These are phyloP conservation scores for Scutellaria galericulata DNA, from an alignment of 257 asterid species.

Conservation along the genomic window DNA sequence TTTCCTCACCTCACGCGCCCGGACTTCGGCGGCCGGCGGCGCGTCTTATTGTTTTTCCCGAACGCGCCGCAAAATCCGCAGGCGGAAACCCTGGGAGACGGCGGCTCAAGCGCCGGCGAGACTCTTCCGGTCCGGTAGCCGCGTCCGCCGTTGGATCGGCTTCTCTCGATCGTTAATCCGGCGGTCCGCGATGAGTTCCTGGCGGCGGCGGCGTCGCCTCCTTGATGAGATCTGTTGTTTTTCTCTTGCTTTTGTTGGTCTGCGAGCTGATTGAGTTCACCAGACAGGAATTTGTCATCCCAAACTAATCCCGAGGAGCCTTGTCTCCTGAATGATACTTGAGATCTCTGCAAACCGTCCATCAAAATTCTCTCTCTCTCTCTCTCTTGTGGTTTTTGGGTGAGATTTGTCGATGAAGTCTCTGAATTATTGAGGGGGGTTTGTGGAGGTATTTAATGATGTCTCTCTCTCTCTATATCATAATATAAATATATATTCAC, in stretches of 20 bases:
- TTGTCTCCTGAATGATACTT: conserved; percentile 75
- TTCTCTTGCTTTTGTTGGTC: conserved; percentile 38
- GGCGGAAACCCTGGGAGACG: conserved; percentile 58
- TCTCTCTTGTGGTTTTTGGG: conserved; percentile 10
- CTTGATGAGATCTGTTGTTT: conserved; percentile 27
- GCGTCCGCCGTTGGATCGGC: conserved; percentile 55
- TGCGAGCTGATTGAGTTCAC: conserved; percentile 52
- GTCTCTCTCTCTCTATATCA: background rate
- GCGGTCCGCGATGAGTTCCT: conserved; percentile 28
- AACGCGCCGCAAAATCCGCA: conserved; percentile 52
- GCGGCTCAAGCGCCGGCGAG: conserved; percentile 53
- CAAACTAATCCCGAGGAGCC: conserved; percentile 88
- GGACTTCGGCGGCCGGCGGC: conserved; percentile 50
- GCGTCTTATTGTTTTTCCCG: conserved; percentile 43
- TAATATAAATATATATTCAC: too few relatives aligned
- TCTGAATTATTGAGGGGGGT: conserved; percentile 20
- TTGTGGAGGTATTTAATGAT: conserved; percentile 1
- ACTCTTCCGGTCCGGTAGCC: conserved; percentile 50
- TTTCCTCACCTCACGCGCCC: conserved; percentile 46
- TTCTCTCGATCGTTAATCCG: conserved; percentile 44
- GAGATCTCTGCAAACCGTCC: conserved; percentile 79
- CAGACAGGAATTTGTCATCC: conserved; percentile 71
- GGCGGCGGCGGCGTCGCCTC: conserved; percentile 35
- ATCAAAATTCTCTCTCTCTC: conserved; percentile 23
- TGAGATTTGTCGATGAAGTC: background rate